Evolutionary conservation across 768 basidiomycete genomes (phyloP), one percentile per base, ranked within the genome.

Genomic region (Sutorius australiensis): DNA sequence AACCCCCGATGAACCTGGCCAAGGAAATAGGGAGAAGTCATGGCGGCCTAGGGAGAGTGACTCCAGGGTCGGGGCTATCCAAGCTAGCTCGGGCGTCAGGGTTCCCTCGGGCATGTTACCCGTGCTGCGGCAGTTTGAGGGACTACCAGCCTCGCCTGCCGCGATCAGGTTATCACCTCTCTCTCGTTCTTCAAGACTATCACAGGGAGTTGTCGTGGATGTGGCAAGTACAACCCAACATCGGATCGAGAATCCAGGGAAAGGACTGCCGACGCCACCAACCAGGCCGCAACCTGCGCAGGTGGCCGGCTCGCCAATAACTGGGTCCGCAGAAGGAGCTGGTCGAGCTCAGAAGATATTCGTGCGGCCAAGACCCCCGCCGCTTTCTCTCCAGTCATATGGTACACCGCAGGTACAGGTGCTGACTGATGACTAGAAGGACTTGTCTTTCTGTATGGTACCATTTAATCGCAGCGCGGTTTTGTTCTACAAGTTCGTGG

Each of bases 361-460:
- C 58, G 75, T 77, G 51, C 68, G 72, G 44, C 77, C 74, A 47
- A 64, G 79, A 57, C 73, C 76, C 19, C 73, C 79, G 30, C 78
- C 76, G n/a, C 55, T 69, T 12, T 39, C 57, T 44, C 50, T 72
- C 46, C 49, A 54, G 32, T 42, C 58, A 28, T 55, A 58, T 24
- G 12, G 46, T 24, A 31, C 34, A 28, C 28, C 43, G n/a, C 52
- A 10, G 17, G 50, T 59, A 44, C 60, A 57, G 37, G 60, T 59
- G 37, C 41, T 55, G 24, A 49, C 24, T 49, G 61, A 68, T 41
- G 51, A 66, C 43, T 48, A 55, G 53, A 34, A 1, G 19, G 3
- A 19, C 14, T 13, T 40, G 12, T 27, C 34, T 27, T 37, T 46
- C 13, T 50, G 21, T 40, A 12, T 7, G 19, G 21, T 16, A 27